Evolutionary conservation across 2,329 filamentous ascomycete genomes (phyloP), one percentile per base, ranked within the genome.

Genomic region (Penicillium sp.): DNA sequence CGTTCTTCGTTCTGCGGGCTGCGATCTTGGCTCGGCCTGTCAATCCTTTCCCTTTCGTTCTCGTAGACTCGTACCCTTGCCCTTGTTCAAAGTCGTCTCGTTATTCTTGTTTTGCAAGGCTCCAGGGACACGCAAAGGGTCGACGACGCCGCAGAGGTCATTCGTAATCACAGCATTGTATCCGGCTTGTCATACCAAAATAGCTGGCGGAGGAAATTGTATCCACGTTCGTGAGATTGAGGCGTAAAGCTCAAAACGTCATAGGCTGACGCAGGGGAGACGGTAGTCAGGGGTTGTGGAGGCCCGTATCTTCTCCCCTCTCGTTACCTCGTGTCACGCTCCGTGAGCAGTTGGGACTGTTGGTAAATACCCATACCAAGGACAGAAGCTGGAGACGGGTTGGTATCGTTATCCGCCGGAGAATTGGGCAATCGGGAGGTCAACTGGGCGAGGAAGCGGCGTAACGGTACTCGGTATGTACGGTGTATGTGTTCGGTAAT

Each of bases 261-360:
- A 70, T 63, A 52, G 58, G 64, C 63, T 71, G 68, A 71, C 70
- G 69, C 64, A 64, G 60, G 54, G 28, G 47, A 35, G 47, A 25
- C 51, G 66, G 71, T 69, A 63, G 63, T 71, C 68, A 71, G 70
- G 68, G 65, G 66, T 52, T 50, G 61, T 57, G 59, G 57, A 62
- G 49, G 17, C 4, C 34, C 38, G 11, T 28, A n/a, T n/a, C 37
- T 41, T 41, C 10, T 22, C 39, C 11, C 17, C 20, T 10, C 4
- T 22, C 22, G 22, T 22, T 22, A 22, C 3, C 12, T 42, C n/a
- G 39, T 42, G 39, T 42, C 39, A 22, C 12, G 10, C 11, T 42
- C 39, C n/a, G n/a, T 20, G 17, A 10, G 20, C 17, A 39, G 15
- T n/a, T 12, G 14, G 42, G 10, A 5, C 25, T 15, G 28, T 12